Base-by-base conservation (phyloP, 2,329 filamentous ascomycete genomes). In the Xylariaceae sp. region DNA sequence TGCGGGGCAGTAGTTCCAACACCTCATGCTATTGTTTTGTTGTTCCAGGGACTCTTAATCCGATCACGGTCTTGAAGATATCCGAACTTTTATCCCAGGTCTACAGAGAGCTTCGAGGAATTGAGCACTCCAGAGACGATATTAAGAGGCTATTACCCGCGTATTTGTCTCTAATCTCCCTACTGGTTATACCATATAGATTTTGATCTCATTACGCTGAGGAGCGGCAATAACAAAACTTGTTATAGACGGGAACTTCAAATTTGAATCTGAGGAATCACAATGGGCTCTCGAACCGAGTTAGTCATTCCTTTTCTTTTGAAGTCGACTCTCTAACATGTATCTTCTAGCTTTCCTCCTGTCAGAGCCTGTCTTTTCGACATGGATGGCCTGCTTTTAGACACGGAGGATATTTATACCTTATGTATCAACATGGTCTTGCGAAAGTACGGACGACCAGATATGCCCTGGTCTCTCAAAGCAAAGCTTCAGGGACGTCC, bases 381-480 rank as follows among this genome's bases (percentile, higher is more conserved):
- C 74, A 96, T 97, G 91, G 93, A 98, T 68, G 93, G 93, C 49
- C 84, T 98, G 27, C 80, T 98, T 17, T 86, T 98, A 63, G 84
- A 97, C 68, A 90, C 88, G 25, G 93, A 97, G 73, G 93, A 97
- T 59, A 67, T 82, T 45, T 97, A 97, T 74, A 93, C 89, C 0
- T 64, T 79, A 21, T 86, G 87, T 67, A 86, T 90, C 50, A 96
- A 98, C 69, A 74, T 81, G 20, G 79, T 97, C 29, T 83, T 98
- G 32, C 74, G 76, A 45, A 82, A 86, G 62, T 88, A 93, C 67
- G 79, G 76, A 59, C 82, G 81, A 40, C 85, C 88, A 1, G 65
- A 72, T 12, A 74, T 97, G n/a, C 92, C 93, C 1, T 97, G 93
- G 93, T 82, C 80, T 50, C 82, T 98, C 70, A 97, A 97, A 74